A percentile compares a stretch with the other conserved stretches of the same genome.
These are phyloP conservation scores for Neurospora sublineolata DNA, from an alignment of 495 filamentous ascomycete species.

Conservation along the genomic window DNA sequence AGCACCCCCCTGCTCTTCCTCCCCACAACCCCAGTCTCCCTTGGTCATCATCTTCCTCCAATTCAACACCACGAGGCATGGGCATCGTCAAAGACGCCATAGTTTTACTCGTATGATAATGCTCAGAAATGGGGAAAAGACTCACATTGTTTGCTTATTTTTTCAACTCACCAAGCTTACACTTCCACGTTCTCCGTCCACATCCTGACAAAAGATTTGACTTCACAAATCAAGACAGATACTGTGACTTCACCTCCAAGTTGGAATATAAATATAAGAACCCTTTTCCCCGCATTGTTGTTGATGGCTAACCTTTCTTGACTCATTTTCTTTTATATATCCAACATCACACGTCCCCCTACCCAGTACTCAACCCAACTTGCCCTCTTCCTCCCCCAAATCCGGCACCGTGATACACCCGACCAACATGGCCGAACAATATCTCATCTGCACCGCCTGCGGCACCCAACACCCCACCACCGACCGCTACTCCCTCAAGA, in stretches of 20 bases:
- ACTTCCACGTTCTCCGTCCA: not conserved
- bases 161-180: not conserved
- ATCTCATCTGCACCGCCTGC: conserved; percentile 50
- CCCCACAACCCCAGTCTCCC: not conserved
- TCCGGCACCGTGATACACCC: not conserved
- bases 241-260: not conserved
- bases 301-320: not conserved
- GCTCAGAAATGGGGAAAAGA: no score
- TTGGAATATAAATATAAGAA: not conserved
- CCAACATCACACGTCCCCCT: not conserved
- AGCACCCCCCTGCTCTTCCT: not conserved
- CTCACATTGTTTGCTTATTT: no score
- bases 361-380: not conserved
- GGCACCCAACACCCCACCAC: conserved; percentile 55
- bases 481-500: conserved; percentile 28
- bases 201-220: not conserved
- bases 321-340: not conserved
- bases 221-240: not conserved
- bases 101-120: no score
- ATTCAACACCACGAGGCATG: not conserved
- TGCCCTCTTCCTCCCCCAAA: not conserved
- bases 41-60: not conserved
- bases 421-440: not conserved
- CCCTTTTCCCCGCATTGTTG: not conserved
- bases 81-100: not conserved